Base-by-base conservation (phyloP, 805 yeast species). In the Candida sphagnicola region DNA sequence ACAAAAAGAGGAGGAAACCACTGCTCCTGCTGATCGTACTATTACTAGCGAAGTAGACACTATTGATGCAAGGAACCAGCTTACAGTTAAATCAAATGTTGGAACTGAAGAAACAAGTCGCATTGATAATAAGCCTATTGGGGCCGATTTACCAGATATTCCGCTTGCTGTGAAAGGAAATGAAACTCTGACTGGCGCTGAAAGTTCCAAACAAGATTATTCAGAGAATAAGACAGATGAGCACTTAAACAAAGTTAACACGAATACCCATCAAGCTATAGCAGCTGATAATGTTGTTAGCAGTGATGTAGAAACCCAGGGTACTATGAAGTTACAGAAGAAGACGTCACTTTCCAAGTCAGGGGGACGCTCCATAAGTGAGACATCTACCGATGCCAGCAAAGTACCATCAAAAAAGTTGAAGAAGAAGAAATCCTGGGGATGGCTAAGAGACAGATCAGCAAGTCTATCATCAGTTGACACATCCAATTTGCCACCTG, bases 361-460 rank as follows among this genome's bases (percentile, higher is more conserved):
- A 12, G 33, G 37, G 4, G 34, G 25, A 10, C 8, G 16, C 6
- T n/a, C 34, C n/a, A 11, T 16, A 19, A 19, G 16, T n/a, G 16
- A 6, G n/a, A n/a, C n/a, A n/a, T n/a, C n/a, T n/a, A n/a, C n/a
- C n/a, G n/a, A n/a, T n/a, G 24, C 24, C 6, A 21, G 6, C 24
- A 21, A 10, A 21, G 24, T 10, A 21, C 6, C 24, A 16, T 16
- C 12, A 14, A 34, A 19, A 13, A 29, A 30, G 31, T 47, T 59
- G 34, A 50, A 56, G 38, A 62, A 61, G 51, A 68, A 65, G 51
- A 64, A 65, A 44, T 56, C 67, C 11, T 68, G 73, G 73, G 57
- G 59, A 8, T 68, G 73, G 74, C 46, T 63, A 18, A 47, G 53
- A 38, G 56, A 59, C 28, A 49, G 67, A 29, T 53, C 65, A 1